Evolutionary conservation across 1,284 basidiomycete genomes (phyloP).

Genomic region (Papiliotrema nemorosa): DNA sequence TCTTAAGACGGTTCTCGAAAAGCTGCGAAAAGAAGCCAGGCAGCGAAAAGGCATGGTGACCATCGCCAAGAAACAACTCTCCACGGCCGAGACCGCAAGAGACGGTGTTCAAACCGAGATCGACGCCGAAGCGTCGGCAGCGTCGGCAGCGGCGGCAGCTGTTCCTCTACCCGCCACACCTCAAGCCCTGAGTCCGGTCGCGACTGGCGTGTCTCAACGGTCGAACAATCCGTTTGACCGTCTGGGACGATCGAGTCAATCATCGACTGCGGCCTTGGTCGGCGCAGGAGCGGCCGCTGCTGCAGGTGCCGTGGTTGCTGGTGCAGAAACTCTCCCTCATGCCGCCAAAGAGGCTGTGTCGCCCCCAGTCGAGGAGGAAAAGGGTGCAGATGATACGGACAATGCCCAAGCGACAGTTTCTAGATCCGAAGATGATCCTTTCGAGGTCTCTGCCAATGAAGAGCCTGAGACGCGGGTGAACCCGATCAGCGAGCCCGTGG

Average conservation of each 20-base stretch:
- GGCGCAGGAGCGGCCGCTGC: constrained; percentile 29
- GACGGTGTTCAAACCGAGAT: constrained; percentile 69
- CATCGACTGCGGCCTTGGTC: constrained; percentile 24
- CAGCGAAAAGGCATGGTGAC: constrained; percentile 93
- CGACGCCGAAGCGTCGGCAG: constrained; percentile 56
- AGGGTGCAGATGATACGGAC: background rate
- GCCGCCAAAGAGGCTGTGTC: constrained; percentile 27
- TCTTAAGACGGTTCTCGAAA: constrained; percentile 76
- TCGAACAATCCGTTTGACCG: constrained; percentile 94
- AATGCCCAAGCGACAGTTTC: constrained; percentile 5
- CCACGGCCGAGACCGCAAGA: constrained; percentile 73
- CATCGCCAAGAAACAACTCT: constrained; percentile 91
- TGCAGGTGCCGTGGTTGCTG: constrained; percentile 22
- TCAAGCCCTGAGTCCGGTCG: constrained; percentile 51
- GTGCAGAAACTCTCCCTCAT: constrained; percentile 20
- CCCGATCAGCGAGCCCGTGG: too few species aligned
- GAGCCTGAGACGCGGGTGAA: too few species aligned
- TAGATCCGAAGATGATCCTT: constrained; percentile 17
- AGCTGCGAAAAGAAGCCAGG: constrained; percentile 86
- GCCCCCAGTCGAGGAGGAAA: constrained; percentile 15
- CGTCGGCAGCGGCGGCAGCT: constrained; percentile 58
- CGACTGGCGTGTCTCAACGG: constrained; percentile 54
- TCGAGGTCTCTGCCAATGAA: constrained; percentile 14
- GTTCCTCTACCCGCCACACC: constrained; percentile 69
- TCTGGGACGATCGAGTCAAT: constrained; percentile 8